These are phyloP conservation scores for Wickerhamomyces strasburgensis DNA, from an alignment of 805 yeast species.

Conservation along the genomic window DNA sequence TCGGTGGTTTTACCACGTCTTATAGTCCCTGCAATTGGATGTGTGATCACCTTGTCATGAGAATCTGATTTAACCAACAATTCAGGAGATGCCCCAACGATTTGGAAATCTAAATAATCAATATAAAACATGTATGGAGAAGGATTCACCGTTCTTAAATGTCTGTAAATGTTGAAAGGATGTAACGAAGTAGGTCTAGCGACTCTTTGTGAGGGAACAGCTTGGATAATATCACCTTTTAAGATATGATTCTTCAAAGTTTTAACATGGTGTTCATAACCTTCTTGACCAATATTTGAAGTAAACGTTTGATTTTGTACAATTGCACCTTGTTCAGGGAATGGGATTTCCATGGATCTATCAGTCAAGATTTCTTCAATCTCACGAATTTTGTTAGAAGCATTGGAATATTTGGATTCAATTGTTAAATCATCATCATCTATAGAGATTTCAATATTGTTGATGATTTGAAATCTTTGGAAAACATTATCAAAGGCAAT, in stretches of 20 bases:
- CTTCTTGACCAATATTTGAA: slow-evolving; percentile 90
- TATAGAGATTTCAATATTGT: slow-evolving; percentile 55
- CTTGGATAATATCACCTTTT: slow-evolving; percentile 93
- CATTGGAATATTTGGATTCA: slow-evolving; percentile 44
- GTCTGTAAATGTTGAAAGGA: slow-evolving; percentile 94
- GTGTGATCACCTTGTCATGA: slow-evolving; percentile 75
- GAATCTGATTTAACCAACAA: slow-evolving; percentile 76
- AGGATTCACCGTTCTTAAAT: slow-evolving; percentile 92
- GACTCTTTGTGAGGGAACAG: slow-evolving; percentile 96
- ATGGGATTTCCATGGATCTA: slow-evolving; percentile 39
- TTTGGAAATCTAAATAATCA: slow-evolving; percentile 86
- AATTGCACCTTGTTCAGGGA: slow-evolving; percentile 75
- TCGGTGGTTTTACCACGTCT: slow-evolving; percentile 84
- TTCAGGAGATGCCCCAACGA: slow-evolving; percentile 98
- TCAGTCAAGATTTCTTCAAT: slow-evolving; percentile 47
- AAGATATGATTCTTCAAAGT: slow-evolving; percentile 74
- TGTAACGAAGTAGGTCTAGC: slow-evolving; percentile 93
- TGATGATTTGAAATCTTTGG: slow-evolving; percentile 87
- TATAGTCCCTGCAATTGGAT: slow-evolving; percentile 98
- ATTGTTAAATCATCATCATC: slow-evolving; percentile 29
- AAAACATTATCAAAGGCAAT: slow-evolving; percentile 92
- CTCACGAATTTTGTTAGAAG: slow-evolving; percentile 52
- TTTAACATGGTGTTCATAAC: slow-evolving; percentile 80
- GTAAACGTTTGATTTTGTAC: slow-evolving; percentile 61
- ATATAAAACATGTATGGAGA: slow-evolving; percentile 95